phyloP scores from a whole-genome alignment of 768 basidiomycete species.

The Auricularia cornea region DNA sequence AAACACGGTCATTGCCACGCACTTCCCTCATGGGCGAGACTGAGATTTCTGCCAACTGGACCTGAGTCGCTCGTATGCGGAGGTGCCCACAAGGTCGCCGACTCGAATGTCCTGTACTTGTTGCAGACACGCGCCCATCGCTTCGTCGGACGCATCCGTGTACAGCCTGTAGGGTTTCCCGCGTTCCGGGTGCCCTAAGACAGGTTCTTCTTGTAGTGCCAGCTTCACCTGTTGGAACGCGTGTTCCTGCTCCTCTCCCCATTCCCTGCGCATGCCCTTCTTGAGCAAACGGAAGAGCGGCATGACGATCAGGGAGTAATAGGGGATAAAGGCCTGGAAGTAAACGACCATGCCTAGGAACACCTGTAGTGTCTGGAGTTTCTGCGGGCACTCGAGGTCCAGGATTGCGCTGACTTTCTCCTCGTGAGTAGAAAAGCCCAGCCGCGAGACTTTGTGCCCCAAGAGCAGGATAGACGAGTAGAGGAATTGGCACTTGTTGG shows the following conservation, averaged over 20 bases:
- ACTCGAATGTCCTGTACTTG: slow-evolving; percentile 17
- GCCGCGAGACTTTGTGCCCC: slow-evolving; percentile 16
- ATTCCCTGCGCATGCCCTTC: slow-evolving; percentile 18
- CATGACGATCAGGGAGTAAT: slow-evolving; percentile 24
- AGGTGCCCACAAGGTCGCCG: slow-evolving; percentile 14
- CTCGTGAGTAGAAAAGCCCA: slow-evolving; percentile 29
- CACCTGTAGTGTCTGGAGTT: slow-evolving; percentile 21
- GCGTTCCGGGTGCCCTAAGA: slow-evolving; percentile 22
- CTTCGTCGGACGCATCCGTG: slow-evolving; percentile 9
- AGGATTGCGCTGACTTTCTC: slow-evolving; percentile 30
- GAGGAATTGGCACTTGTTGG: slow-evolving; percentile 16
- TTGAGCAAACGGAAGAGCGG: slow-evolving; percentile 28
- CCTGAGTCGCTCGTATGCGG: slow-evolving; percentile 15
- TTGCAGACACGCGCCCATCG: slow-evolving; percentile 24
- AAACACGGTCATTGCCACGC: too few relatives aligned
- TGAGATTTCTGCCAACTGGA: too few relatives aligned
- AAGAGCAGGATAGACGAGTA: slow-evolving; percentile 22
- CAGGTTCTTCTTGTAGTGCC: slow-evolving; percentile 23
- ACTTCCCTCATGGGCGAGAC: too few relatives aligned
- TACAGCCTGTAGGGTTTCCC: slow-evolving; percentile 25
- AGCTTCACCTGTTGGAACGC: slow-evolving; percentile 24
- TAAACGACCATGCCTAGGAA: slow-evolving; percentile 34
- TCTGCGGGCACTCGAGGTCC: slow-evolving; percentile 16
- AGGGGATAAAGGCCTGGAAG: slow-evolving; percentile 27
- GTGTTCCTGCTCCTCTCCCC: slow-evolving; percentile 16